Percentiles rank a stretch among this genome's conserved stretches.
Evolutionary conservation across 2,329 filamentous ascomycete species (phyloP).

Genomic region (Fusarium sarcochroum): DNA sequence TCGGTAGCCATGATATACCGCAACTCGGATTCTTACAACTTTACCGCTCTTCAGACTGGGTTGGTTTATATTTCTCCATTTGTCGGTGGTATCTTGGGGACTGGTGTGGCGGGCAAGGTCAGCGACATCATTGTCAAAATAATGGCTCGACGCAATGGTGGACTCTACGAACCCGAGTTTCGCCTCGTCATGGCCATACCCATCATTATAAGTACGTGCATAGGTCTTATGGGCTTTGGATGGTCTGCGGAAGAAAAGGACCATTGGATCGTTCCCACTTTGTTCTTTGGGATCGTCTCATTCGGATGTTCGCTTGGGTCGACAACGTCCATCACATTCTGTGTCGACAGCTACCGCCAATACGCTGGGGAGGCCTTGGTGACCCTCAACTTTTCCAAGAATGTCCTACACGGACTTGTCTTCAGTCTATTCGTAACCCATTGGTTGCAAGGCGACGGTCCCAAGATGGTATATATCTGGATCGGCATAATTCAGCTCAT

Average conservation of each 20-base stretch:
- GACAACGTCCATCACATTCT: slow-evolving; percentile 94
- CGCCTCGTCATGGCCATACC: slow-evolving; percentile 89
- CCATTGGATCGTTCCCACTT: slow-evolving; percentile 89
- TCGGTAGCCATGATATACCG: slow-evolving; percentile 86
- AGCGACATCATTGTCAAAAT: slow-evolving; percentile 87
- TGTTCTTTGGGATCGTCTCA: slow-evolving; percentile 93
- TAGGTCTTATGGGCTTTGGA: slow-evolving; percentile 96
- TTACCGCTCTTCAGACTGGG: slow-evolving; percentile 83
- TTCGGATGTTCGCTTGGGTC: slow-evolving; percentile 93
- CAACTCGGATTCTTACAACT: slow-evolving; percentile 78
- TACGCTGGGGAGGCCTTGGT: slow-evolving; percentile 96
- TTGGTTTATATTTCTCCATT: slow-evolving; percentile 93
- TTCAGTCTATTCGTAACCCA: slow-evolving; percentile 90
- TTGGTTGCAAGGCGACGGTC: slow-evolving; percentile 83
- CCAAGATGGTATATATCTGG: slow-evolving; percentile 83
- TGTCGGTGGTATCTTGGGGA: slow-evolving; percentile 89
- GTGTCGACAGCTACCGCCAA: slow-evolving; percentile 91
- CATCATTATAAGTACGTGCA: slow-evolving; percentile 81
- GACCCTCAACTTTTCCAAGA: slow-evolving; percentile 95
- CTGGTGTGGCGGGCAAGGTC: slow-evolving; percentile 88
- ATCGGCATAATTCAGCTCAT: slow-evolving; percentile 89
- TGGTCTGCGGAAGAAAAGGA: slow-evolving; percentile 85
- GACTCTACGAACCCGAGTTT: slow-evolving; percentile 95
- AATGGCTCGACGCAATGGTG: slow-evolving; percentile 89
- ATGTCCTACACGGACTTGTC: slow-evolving; percentile 89